Evolutionary conservation across 805 yeast species (phyloP), one percentile per base, ranked within the genome.

Genomic region (Hanseniaspora valbyensis): DNA sequence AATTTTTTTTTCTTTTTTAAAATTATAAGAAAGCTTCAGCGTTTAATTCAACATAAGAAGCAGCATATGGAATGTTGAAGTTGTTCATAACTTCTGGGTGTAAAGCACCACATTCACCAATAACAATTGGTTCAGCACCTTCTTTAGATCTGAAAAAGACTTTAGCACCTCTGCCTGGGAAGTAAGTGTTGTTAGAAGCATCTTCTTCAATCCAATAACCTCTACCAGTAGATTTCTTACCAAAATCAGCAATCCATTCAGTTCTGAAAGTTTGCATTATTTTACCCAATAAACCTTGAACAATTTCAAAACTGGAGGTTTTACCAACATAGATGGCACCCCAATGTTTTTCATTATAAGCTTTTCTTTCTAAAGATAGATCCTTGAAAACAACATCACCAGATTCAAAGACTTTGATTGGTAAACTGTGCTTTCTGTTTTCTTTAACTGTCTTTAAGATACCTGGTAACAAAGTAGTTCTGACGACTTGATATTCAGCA

Each of bases 151-250:
- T 79, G 69, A 80, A 84, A 69, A 74, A 77, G 55, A 92, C 75
- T 61, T 77, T 81, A 48, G 98, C 98, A 55, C 96, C 96, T 72
- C 98, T 83, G 38, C 97, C 98, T 36, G 96, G 95, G 83, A 92
- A 92, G 69, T 75, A 90, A 54, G 89, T 83, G 44, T 79, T 74
- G 63, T 80, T 74, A 25, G 73, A 71, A 49, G 67, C 68, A 61
- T 80, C 85, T 64, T 82, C 80, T 66, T 80, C 84, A 53, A 83
- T 82, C 92, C 92, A 84, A 69, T 78, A 84, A 49, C 96, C 96
- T 70, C 92, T 84, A 54, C 70, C 75, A 36, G 70, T 66, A 34
- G 74, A 63, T 34, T 62, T 64, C 14, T 68, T 61, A 48, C 71
- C 72, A 40, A 62, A 66, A 54, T 76, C 73, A 54, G 75, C 80